Evolutionary conservation across 257 asterid genomes (phyloP), one percentile per base, ranked within the genome.

Genomic region (Plantago major): DNA sequence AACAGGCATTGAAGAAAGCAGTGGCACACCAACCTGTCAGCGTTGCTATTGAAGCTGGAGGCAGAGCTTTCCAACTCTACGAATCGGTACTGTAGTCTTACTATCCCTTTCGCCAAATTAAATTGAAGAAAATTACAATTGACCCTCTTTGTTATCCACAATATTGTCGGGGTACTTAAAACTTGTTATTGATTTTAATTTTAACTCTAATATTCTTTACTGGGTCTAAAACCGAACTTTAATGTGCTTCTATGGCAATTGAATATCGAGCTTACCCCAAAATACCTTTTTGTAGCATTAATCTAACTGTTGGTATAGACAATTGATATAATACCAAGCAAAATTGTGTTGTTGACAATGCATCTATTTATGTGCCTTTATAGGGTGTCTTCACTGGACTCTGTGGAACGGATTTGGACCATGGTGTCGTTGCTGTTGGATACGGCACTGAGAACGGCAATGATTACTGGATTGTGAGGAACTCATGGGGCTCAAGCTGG

Each of bases 21-120:
- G 78, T 88, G 33, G 82, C 95, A 15, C 62, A 76, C 55, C 98
- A 88, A 65, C 94, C 95, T 0, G 84, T 91, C 61, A 84, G 92
- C 45, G 95, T 91, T 59, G 95, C 95, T 46, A 84, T 91, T 78
- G 96, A 88, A 72, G 98, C 90, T 0, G 95, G 98, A 9, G 96
- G 96, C 78, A 78, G 95, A 69, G 95, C 86, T 61, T 91, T 91
- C 75, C 98, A 91, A 77, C 86, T 82, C 44, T 91, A 91, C 72
- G 70, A 79, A 11, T 88, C 96, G 71, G 98, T 91, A 85, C 3
- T 66, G 52, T 63, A 48, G 4, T 43, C 18, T 15, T 58, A 3
- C 8, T 48, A 19, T 42, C 37, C 37, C 42, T 40, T 22, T 45
- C 37, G 30, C 16, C 6, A 12, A 22, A 22, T 22, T 22, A 22